Percentiles rank a stretch among this genome's conserved stretches.
These are phyloP conservation scores for Ophiocordyceps robertsii DNA, from an alignment of 2,329 filamentous ascomycete genomes.

Conservation along the genomic window DNA sequence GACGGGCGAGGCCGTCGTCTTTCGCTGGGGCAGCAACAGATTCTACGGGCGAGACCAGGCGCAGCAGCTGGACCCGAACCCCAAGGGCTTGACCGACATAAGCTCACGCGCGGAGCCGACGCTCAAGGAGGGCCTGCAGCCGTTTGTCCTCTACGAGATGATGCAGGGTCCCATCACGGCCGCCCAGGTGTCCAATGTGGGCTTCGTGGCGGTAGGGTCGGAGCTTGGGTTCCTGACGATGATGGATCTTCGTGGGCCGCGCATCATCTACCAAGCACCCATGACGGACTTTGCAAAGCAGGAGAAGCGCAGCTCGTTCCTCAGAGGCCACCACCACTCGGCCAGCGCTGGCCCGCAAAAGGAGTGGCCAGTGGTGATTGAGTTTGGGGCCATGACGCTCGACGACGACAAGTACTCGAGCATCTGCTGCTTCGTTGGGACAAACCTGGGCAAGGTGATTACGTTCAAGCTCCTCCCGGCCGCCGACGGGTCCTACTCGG, in stretches of 20 bases:
- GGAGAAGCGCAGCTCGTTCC: slow-evolving; percentile 65
- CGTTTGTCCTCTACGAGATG: slow-evolving; percentile 70
- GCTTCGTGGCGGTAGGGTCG: slow-evolving; percentile 80
- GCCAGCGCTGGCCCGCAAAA: slow-evolving; percentile 24
- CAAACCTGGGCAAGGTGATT: slow-evolving; percentile 66
- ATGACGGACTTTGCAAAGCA: slow-evolving; percentile 61
- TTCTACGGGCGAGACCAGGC: slow-evolving; percentile 50
- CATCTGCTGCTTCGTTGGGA: slow-evolving; percentile 84
- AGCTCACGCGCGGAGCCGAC: slow-evolving; percentile 54
- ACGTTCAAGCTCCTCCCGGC: slow-evolving; percentile 86
- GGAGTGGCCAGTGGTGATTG: slow-evolving; percentile 70
- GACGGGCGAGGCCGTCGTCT: slow-evolving; percentile 76
- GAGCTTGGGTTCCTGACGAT: slow-evolving; percentile 70
- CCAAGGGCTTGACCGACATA: slow-evolving; percentile 64
- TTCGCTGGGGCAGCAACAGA: slow-evolving; percentile 75
- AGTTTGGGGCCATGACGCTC: slow-evolving; percentile 87
- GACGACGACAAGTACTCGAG: slow-evolving; percentile 94
- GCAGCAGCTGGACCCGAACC: slow-evolving; percentile 39
- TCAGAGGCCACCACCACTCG: slow-evolving; percentile 26
- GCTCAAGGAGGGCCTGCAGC: slow-evolving; percentile 70
- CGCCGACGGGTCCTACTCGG: slow-evolving; percentile 53
- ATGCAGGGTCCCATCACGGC: slow-evolving; percentile 70
- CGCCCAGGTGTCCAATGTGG: slow-evolving; percentile 77
- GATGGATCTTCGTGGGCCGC: slow-evolving; percentile 77
- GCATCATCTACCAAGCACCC: slow-evolving; percentile 64